Evolutionary conservation across 441 rosid genomes (phyloP).

Genomic region (Pelargonium cotyledonis): DNA sequence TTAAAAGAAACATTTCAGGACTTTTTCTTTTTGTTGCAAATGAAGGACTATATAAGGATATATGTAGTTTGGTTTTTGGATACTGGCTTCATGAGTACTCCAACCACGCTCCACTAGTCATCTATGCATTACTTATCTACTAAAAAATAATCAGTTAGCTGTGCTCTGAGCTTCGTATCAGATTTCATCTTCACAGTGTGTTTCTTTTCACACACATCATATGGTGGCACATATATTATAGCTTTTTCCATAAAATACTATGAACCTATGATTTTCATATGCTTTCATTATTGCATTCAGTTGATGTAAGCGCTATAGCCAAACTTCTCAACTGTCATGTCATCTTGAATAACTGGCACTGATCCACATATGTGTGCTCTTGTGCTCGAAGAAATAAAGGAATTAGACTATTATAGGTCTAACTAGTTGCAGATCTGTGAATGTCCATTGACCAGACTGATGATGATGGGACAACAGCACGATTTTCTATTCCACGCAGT

Average conservation of each 20-base stretch:
- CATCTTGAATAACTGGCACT: not conserved
- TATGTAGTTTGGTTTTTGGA: not conserved
- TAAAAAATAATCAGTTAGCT: not conserved
- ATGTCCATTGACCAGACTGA: conserved; percentile 48
- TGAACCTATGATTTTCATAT: not conserved
- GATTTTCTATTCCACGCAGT: conserved; percentile 67
- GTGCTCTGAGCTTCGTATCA: not conserved
- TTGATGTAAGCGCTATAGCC: not conserved
- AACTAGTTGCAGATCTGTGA: conserved; percentile 27
- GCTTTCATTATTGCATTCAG: not conserved
- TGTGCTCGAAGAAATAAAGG: not conserved
- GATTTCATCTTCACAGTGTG: not conserved
- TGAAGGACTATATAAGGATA: not conserved
- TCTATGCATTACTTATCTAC: not conserved
- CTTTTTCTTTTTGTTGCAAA: not conserved
- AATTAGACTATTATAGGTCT: conserved; percentile 16
- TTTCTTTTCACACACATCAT: no score
- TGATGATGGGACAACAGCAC: conserved; percentile 68
- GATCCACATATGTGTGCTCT: no score
- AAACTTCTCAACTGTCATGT: not conserved
- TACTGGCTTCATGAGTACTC: not conserved
- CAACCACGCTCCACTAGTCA: not conserved
- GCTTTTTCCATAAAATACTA: not conserved
- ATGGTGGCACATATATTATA: not conserved
- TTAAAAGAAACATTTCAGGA: not conserved